Base-by-base conservation (phyloP, 176 grass and related monocot genomes). In the Eleusine indica region DNA sequence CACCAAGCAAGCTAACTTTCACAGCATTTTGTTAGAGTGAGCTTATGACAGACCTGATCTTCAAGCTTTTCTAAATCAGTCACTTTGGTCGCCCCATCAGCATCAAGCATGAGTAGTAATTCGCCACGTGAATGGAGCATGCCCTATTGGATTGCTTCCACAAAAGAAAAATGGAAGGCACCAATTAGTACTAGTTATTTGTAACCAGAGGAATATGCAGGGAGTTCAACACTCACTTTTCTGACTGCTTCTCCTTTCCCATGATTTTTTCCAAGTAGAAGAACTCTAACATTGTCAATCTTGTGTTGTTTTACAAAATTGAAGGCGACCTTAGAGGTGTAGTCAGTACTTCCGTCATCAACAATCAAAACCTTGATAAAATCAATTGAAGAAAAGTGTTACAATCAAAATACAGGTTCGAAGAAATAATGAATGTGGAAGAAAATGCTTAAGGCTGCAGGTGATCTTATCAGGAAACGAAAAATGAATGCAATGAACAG, bases 171-270 rank as follows among this genome's bases (percentile, higher is more conserved):
- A 76, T 64, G 71, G 60, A 82, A 91, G 86, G 66, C 71, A 85
- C 74, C 49, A 83, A 91, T 77, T 65, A 83, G 74, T 68, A 51
- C 48, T 51, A 14, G 70, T 17, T 18, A 81, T 80, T 85, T 81
- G 15, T 48, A 38, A 51, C 35, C 53, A 64, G 3, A 54, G 35
- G 54, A 21, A 74, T 52, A 15, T 3, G 1, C 0, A 12, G 51
- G 37, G 28, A 72, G 46, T 69, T 88, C 63, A 52, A 51, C 38
- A 91, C 89, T 91, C 71, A 98, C 96, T 90, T 99, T 99, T 89
- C 96, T 90, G 29, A 99, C 86, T 11, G 96, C 93, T 99, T 99
- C 96, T 60, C 96, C 96, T 94, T 99, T 99, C 39, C 96, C 96
- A 80, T 99, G 96, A 72, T 99, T 99, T 85, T 79, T 94, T 19